Percentiles rank a stretch among this genome's conserved stretches.
Conservation (phyloP, 192 early-diverging fungal genomes). For the Podila horticola region DNA sequence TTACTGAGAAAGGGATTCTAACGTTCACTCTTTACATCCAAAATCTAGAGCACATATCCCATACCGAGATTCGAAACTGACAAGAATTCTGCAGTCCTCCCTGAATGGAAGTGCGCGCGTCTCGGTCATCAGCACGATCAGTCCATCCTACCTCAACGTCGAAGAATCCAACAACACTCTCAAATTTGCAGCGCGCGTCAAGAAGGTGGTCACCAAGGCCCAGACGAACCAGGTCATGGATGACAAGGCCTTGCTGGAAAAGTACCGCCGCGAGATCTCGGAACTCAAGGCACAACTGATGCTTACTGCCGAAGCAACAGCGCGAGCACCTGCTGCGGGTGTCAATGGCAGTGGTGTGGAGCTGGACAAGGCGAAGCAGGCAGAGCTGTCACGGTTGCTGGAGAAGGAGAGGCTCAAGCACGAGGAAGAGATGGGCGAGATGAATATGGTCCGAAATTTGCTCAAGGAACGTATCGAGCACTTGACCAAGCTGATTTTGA, state of each 20-base stretch:
- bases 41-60: constrained; percentile 81
- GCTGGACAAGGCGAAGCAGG: constrained; percentile 44
- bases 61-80: constrained; percentile 97
- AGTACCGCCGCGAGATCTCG: constrained; percentile 83
- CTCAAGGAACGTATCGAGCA: constrained; percentile 90
- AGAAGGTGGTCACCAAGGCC: constrained; percentile 86
- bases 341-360: constrained; percentile 35
- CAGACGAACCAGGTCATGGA: constrained; percentile 82
- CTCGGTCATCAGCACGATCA: constrained; percentile 93
- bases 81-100: constrained; percentile 92
- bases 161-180: constrained; percentile 94
- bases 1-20: no score
- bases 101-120: constrained; percentile 91
- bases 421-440: constrained; percentile 65
- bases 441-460: constrained; percentile 70
- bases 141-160: constrained; percentile 76
- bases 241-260: constrained; percentile 86
- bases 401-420: constrained; percentile 53
- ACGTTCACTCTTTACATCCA: background rate
- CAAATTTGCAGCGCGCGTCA: constrained; percentile 94
- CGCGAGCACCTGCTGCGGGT: constrained; percentile 62
- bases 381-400: constrained; percentile 30
- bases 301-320: constrained; percentile 63
- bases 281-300: constrained; percentile 75
- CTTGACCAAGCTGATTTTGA: constrained; percentile 85